Conservation (phyloP, 495 filamentous ascomycete genomes). For the Penicillium malachiteum region DNA sequence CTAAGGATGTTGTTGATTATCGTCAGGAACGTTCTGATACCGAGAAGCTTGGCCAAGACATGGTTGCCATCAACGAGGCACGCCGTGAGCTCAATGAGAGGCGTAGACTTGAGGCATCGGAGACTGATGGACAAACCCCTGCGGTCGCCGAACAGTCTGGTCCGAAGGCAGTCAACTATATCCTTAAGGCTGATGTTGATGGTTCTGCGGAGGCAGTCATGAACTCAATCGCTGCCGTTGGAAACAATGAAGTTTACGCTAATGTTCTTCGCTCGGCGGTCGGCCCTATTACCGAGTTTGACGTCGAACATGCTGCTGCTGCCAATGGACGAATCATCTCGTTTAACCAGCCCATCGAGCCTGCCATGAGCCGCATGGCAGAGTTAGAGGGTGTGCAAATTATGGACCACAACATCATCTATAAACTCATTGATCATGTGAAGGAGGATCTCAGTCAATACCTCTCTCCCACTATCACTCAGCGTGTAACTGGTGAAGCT, state of each 20-base stretch:
- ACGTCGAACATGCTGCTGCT: slow-evolving; percentile 79
- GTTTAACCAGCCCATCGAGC: slow-evolving; percentile 78
- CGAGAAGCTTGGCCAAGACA: slow-evolving; percentile 61
- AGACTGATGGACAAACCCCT: slow-evolving; percentile 23
- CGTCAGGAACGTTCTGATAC: slow-evolving; percentile 65
- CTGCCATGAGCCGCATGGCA: slow-evolving; percentile 66
- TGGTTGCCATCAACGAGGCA: slow-evolving; percentile 71
- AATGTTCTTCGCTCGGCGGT: slow-evolving; percentile 75
- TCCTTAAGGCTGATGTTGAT: slow-evolving; percentile 89
- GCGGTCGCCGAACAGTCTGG: slow-evolving; percentile 42
- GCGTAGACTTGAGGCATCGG: slow-evolving; percentile 49
- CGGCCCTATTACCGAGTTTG: slow-evolving; percentile 78
- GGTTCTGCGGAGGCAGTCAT: slow-evolving; percentile 90
- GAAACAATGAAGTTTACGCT: slow-evolving; percentile 78
- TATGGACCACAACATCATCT: slow-evolving; percentile 88
- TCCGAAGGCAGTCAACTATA: slow-evolving; percentile 69
- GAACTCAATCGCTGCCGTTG: slow-evolving; percentile 68
- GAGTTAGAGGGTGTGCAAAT: slow-evolving; percentile 68
- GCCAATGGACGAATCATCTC: slow-evolving; percentile 72
- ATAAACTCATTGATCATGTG: slow-evolving; percentile 83
- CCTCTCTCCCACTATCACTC: slow-evolving; percentile 62
- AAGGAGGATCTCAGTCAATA: slow-evolving; percentile 63
- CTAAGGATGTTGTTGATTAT: slow-evolving; percentile 77
- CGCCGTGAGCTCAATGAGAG: slow-evolving; percentile 62
- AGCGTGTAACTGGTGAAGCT: slow-evolving; percentile 79